These are phyloP conservation scores for Ophiocordyceps camponoti-leonardi DNA, from an alignment of 2,329 filamentous ascomycete species.

Conservation along the genomic window DNA sequence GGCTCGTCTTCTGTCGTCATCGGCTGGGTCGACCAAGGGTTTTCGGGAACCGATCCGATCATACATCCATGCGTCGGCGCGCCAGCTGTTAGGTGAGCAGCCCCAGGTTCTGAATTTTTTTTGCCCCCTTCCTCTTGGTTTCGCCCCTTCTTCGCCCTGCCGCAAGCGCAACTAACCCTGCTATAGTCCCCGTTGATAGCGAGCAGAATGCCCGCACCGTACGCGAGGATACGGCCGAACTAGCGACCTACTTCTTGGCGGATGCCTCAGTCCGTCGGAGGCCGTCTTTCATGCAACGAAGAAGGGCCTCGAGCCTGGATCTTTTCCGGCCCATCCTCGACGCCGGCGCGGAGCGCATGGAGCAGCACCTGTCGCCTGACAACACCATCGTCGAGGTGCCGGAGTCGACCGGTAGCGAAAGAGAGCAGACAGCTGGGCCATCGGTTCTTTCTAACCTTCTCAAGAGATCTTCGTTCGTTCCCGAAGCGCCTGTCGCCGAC, in stretches of 20 bases:
- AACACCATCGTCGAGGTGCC: slow-evolving; percentile 44
- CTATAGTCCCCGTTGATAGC: slow-evolving; percentile 42
- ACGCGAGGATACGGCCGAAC: slow-evolving; percentile 71
- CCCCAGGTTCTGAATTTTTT: no score
- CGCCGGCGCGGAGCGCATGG: slow-evolving; percentile 4
- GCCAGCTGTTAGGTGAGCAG: slow-evolving; percentile 39
- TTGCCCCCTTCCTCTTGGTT: no score
- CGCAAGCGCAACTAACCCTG: background rate
- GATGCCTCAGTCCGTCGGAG: slow-evolving; percentile 31
- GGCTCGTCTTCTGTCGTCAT: slow-evolving; percentile 20
- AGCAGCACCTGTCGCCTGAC: slow-evolving; percentile 14
- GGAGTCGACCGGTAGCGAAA: slow-evolving; percentile 18
- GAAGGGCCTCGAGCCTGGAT: slow-evolving; percentile 13
- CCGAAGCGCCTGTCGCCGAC: slow-evolving; percentile 3
- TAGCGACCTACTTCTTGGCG: slow-evolving; percentile 66
- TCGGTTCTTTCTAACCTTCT: slow-evolving; percentile 33
- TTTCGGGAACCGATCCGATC: slow-evolving; percentile 53
- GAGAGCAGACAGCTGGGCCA: slow-evolving; percentile 10
- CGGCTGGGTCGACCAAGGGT: slow-evolving; percentile 14
- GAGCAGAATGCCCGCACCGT: slow-evolving; percentile 62
- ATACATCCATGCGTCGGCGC: slow-evolving; percentile 49
- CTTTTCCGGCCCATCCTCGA: slow-evolving; percentile 7
- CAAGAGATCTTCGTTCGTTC: slow-evolving; percentile 20
- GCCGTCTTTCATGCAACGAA: slow-evolving; percentile 27
- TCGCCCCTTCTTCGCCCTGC: background rate